Evolutionary conservation across 169 alveolate species (phyloP), one percentile per base, ranked within the genome.

Genomic region (Cryptosporidium xiaoi): DNA sequence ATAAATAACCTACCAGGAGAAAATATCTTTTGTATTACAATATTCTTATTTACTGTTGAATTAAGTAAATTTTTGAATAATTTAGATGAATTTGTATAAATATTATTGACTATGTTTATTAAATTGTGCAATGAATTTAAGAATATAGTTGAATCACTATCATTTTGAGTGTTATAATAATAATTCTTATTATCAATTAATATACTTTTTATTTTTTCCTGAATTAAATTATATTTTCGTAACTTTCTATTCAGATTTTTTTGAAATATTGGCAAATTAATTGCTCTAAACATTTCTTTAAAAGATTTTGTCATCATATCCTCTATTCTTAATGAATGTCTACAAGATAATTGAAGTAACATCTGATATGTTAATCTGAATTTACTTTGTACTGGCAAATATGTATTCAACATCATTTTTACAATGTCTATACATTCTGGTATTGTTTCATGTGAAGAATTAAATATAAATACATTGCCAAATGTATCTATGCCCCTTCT

Each of bases 401-500:
- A 95, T 82, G 93, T 92, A 55, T 91, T 94, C 34, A 93, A 92
- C 90, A 97, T 87, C 95, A 95, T 94, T 48, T 91, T 90, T 2
- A 96, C 94, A 66, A 97, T 82, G 64, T 96, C 98, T 34, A 71
- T 93, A 46, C 92, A 93, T 48, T 93, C 96, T 6, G 99, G 99
- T 18, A 97, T 90, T 51, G 93, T 94, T 40, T 93, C 96, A 1
- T 93, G 90, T 56, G 98, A 95, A 1, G 93, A 90, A 53, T 90
- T 65, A 62, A 95, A 95, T 18, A 98, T 90, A 82, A 95, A 96
- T 3, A 97, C 99, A 85, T 95, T 94, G 13, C 99, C 99, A 64
- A 93, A 94, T 4, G 90, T 89, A 90, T 98, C 99, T 46, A 97
- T 94, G 15, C 99, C 99, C 91, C 99, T 95, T 82, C 99, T 95